phyloP scores from a whole-genome alignment of 2,329 filamentous ascomycete species.

The Zasmidium citrigriseum region DNA sequence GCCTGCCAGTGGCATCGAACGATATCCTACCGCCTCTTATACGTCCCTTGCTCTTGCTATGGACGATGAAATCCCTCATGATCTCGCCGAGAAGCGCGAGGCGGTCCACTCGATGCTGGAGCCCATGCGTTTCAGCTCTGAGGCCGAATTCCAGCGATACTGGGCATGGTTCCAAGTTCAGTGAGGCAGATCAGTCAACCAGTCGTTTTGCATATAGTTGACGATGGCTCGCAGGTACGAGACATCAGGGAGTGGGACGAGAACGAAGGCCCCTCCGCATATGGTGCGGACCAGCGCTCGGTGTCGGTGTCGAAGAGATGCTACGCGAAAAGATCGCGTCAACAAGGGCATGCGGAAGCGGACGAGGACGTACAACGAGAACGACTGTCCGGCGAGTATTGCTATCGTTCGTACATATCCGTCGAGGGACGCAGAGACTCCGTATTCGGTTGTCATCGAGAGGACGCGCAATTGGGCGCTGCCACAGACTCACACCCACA shows the following conservation, averaged over 20 bases:
- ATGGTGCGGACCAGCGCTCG: background rate
- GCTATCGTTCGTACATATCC: background rate
- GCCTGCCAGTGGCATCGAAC: background rate
- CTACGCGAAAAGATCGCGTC: background rate
- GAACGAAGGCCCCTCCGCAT: background rate
- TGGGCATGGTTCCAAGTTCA: background rate
- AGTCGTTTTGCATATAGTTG: no score
- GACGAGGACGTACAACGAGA: background rate
- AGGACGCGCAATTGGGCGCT: background rate
- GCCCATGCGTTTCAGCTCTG: background rate
- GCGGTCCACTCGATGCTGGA: background rate
- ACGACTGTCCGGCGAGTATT: background rate
- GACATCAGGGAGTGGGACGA: background rate
- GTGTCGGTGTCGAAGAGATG: background rate
- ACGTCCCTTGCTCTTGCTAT: background rate
- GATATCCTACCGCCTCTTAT: background rate
- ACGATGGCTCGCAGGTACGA: no score
- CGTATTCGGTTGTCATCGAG: background rate
- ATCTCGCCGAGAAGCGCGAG: background rate
- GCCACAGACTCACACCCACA: background rate
- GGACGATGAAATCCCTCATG: background rate
- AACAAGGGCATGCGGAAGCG: background rate
- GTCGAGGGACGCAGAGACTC: background rate
- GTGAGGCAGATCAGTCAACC: no score
- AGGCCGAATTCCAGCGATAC: background rate